phyloP scores from a whole-genome alignment of 1,284 basidiomycete species.

The Trichosporon sp. region DNA sequence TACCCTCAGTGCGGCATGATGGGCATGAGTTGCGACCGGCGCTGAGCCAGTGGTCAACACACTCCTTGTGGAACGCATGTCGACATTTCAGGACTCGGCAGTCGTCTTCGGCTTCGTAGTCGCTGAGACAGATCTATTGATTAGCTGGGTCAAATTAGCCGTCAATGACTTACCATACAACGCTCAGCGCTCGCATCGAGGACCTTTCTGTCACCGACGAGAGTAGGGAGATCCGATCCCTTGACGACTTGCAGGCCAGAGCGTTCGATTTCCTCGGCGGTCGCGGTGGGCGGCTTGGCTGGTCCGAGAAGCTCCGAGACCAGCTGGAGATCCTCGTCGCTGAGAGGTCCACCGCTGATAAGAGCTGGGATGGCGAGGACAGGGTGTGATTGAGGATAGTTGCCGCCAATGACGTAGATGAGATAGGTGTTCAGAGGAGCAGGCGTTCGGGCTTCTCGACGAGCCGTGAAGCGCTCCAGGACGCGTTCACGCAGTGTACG shows the following conservation, averaged over 20 bases:
- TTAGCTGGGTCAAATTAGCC: not conserved
- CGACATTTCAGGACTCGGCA: conserved; percentile 72
- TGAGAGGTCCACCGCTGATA: conserved; percentile 54
- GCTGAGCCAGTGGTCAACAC: conserved; percentile 80
- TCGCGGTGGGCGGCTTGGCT: conserved; percentile 62
- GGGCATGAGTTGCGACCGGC: conserved; percentile 83
- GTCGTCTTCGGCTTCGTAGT: conserved; percentile 69
- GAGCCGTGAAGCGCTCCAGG: conserved; percentile 18
- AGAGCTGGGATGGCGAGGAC: conserved; percentile 71
- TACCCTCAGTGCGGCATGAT: conserved; percentile 58
- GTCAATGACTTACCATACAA: conserved; percentile 54
- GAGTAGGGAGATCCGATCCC: conserved; percentile 55
- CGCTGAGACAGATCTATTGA: conserved; percentile 76
- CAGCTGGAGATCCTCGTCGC: conserved; percentile 63
- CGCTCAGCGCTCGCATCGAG: conserved; percentile 70
- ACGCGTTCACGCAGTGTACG: conserved; percentile 31
- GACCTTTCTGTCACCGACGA: conserved; percentile 60
- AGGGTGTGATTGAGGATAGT: conserved; percentile 79
- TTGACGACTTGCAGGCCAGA: conserved; percentile 70
- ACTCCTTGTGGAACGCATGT: conserved; percentile 77
- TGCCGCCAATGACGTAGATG: conserved; percentile 58
- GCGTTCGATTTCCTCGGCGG: conserved; percentile 73
- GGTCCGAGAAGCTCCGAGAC: conserved; percentile 56
- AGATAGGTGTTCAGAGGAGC: conserved; percentile 41
- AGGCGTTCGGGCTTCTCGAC: conserved; percentile 10